Base-by-base conservation (phyloP, 1,139 yeast genomes). In the Dujonia santamariae region DNA sequence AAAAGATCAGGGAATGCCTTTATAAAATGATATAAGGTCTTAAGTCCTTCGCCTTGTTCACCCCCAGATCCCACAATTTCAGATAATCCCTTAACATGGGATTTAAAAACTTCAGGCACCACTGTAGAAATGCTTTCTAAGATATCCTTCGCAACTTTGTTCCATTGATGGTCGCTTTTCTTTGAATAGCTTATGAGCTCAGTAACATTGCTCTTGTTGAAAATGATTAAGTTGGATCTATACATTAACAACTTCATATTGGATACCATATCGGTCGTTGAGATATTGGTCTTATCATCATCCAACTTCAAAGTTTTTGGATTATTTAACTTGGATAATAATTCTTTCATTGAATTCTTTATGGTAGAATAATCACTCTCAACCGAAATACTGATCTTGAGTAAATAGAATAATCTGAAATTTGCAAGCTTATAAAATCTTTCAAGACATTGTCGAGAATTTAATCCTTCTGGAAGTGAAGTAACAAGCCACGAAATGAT, bases 401-500 rank as follows among this genome's bases (percentile, higher is more conserved):
- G 44, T 39, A 85, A 62, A 46, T 77, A 71, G 40, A 69, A 72
- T 28, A 73, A 63, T 39, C 94, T 63, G 35, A 75, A 65, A 44
- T 81, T 82, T 39, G 78, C 75, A 34, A 79, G 51, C 26, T 64
- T 62, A 34, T 67, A 64, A 39, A 85, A 72, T 26, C 74, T 61
- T 28, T 70, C 71, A 9, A 85, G 49, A 25, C 80, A 71, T 2
- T 64, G 57, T 18, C 59, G 60, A 0, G 81, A 67, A 38, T 72
- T 68, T 31, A 61, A 54, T 1, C 67, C 66, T 9, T 69, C 76
- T 1, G 90, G 84, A 31, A 81, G 70, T 3, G 79, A 63, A 4
- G 62, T 68, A 11, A 78, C 56, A 9, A 87, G 47, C 94, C 95
- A 85, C 20, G 64, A 65, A n/a, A 80, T 62, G 1, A 80, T 71